phyloP scores from a whole-genome alignment of 768 basidiomycete genomes.

The Cystofilobasidium macerans region DNA sequence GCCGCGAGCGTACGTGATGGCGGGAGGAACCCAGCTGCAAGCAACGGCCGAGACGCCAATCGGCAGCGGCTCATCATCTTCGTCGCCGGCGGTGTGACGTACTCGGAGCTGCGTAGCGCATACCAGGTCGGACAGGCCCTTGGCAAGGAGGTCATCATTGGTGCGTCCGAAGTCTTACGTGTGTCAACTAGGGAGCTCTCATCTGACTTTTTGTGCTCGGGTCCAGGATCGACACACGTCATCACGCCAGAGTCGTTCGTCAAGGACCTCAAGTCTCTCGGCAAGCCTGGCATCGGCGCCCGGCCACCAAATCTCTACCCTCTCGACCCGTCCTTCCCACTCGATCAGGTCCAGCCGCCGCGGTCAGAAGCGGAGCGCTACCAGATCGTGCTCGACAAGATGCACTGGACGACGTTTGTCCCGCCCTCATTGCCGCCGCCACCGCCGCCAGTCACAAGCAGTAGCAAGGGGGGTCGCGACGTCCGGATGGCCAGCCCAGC shows the following conservation, averaged over 20 bases:
- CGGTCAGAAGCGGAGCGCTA: constrained; percentile 1
- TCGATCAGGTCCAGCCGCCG: constrained; percentile 28
- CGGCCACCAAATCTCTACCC: constrained; percentile 37
- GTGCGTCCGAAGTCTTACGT: too few relatives aligned
- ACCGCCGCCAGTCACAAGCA: constrained; percentile 15
- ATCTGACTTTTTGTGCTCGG: too few relatives aligned
- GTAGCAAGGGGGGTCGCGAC: background rate
- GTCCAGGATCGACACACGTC: constrained; percentile 78
- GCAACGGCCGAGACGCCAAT: background rate
- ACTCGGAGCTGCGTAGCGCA: constrained; percentile 82
- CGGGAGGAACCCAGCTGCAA: background rate
- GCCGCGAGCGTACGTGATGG: background rate
- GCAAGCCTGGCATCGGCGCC: constrained; percentile 70
- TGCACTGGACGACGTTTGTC: constrained; percentile 37
- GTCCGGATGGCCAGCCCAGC: background rate
- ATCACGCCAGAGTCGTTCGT: constrained; percentile 72
- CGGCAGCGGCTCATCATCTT: constrained; percentile 72
- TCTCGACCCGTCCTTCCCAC: constrained; percentile 33
- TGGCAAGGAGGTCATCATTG: constrained; percentile 84
- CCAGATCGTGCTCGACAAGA: constrained; percentile 35
- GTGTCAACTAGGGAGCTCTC: too few relatives aligned
- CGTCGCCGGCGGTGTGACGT: constrained; percentile 88
- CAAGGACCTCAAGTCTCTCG: constrained; percentile 75
- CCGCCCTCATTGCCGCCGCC: constrained; percentile 31
- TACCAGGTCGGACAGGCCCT: constrained; percentile 64